Evolutionary conservation across 164 flowering plant species (phyloP), one percentile per base, ranked within the genome.

Genomic region (Houttuynia cordata): DNA sequence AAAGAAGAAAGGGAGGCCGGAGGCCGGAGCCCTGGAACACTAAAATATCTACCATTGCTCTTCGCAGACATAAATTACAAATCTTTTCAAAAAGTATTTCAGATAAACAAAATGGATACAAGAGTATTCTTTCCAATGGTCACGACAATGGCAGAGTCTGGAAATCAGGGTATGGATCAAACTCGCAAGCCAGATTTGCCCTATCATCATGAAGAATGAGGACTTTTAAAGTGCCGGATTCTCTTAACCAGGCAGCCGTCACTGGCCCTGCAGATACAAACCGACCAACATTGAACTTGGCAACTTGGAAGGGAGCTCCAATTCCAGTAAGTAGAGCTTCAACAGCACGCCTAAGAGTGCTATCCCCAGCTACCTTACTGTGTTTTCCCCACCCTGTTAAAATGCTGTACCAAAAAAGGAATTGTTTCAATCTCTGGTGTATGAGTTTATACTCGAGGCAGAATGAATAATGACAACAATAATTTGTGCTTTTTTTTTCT

Each of bases 341-440:
- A 24, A 93, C 57, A 18, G 86, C 82, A 53, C 82, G 83, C 59
- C 86, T 78, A 42, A 93, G 79, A 7, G 97, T 70, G 25, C 97
- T 82, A 62, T 88, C 96, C 21, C 99, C 99, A 13, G 81, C 83
- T 20, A 93, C 89, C 69, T 93, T 93, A 77, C 99, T 93, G 74
- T 93, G 99, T 63, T 90, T 93, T 39, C 99, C 99, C 99, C 99
- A 93, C 10, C 99, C 99, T 7, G 99, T 92, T 77, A 92, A 71
- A 63, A 91, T 88, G 79, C 97, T 91, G 87, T 58, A 68, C 61
- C 63, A 62, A 37, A n/a, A 62, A 56, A 51, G 40, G 60, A 25
- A 62, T 62, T 18, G 34, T 23, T 47, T 51, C 58, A 14, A 10
- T 10, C 49, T 10, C 9, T 14, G 49, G 12, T 42, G 49, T 10